Percentiles rank a stretch among this genome's conserved stretches.
Evolutionary conservation across 1,284 basidiomycete genomes (phyloP).

Genomic region (Apiotrichum sp.): DNA sequence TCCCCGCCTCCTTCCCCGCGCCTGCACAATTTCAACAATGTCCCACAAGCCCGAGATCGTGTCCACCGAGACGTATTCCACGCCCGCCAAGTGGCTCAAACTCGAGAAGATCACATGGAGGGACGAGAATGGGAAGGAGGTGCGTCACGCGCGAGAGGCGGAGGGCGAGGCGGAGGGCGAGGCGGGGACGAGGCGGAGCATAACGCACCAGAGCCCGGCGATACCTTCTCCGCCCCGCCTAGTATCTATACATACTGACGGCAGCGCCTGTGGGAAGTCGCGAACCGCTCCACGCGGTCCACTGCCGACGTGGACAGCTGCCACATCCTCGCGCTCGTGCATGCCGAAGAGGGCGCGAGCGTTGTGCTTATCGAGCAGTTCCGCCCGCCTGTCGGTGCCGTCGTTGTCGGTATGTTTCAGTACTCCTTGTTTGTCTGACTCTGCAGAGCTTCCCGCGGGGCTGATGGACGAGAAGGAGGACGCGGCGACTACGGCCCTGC

Average conservation of each 20-base stretch:
- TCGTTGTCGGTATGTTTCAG: constrained; percentile 58
- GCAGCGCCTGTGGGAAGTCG: constrained; percentile 78
- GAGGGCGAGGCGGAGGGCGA: not conserved
- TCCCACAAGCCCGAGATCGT: constrained; percentile 16
- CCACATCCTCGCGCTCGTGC: constrained; percentile 71
- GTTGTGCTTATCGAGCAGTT: constrained; percentile 85
- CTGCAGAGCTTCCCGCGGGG: constrained; percentile 74
- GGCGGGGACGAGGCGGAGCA: not conserved
- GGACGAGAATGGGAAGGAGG: constrained; percentile 68
- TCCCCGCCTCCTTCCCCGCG: too few relatives aligned
- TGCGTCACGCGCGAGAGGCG: constrained; percentile 33
- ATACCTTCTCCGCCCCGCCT: too few relatives aligned
- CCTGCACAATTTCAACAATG: too few relatives aligned
- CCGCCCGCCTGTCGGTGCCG: constrained; percentile 68
- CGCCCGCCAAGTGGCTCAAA: constrained; percentile 42
- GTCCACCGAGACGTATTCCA: constrained; percentile 30
- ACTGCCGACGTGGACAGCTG: constrained; percentile 77
- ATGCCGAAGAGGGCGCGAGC: constrained; percentile 57
- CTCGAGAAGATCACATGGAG: constrained; percentile 56
- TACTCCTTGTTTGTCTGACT: not conserved
- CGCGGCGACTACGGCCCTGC: constrained; percentile 62
- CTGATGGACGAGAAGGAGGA: constrained; percentile 76
- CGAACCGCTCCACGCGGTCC: constrained; percentile 68
- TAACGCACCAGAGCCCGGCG: too few relatives aligned
- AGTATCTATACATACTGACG: too few relatives aligned